Evolutionary conservation across 139 green algal genomes (phyloP), one percentile per base, ranked within the genome.

Genomic region (Tetraselmis striata): DNA sequence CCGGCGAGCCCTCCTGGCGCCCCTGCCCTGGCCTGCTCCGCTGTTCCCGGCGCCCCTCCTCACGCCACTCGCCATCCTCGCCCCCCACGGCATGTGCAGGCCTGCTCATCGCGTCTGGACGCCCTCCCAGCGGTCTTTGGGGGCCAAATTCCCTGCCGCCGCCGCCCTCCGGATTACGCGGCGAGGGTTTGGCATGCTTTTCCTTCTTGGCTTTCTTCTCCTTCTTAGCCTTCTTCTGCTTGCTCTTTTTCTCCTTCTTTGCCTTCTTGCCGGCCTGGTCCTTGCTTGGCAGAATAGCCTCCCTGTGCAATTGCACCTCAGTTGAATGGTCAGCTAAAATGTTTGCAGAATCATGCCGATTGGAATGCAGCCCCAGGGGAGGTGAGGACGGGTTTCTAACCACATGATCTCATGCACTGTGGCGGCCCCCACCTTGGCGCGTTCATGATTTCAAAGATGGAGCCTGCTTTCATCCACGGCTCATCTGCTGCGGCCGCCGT

Each of bases 171-270:
- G n/a, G n/a, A n/a, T n/a, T n/a, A n/a, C n/a, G n/a, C n/a, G n/a
- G n/a, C n/a, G n/a, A n/a, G n/a, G n/a, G n/a, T 77, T 90, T 85
- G 11, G 83, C 81, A 31, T 86, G 77, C 31, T 75, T 59, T 81
- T 88, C 83, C 59, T 88, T 88, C 2, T 90, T 81, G 29, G 87
- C 59, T 30, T 92, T 89, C 25, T 89, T 81, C 24, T 87, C 59
- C 32, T 90, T 86, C 79, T 90, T 86, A 29, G 83, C 76, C 30
- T 85, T 79, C 59, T 85, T 77, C 23, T 77, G 29, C 67, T 83
- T 25, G 24, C 77, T 28, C 59, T 77, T 59, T 2, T 28, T 26
- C 24, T 79, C 1, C 31, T 78, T 76, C 29, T 77, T 26, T 22
- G 1, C 26, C 67, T 75, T 45, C 23, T 82, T 45, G 28, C 23